phyloP scores from a whole-genome alignment of 2,329 filamentous ascomycete species.

The Hirsutella minnesotensis region DNA sequence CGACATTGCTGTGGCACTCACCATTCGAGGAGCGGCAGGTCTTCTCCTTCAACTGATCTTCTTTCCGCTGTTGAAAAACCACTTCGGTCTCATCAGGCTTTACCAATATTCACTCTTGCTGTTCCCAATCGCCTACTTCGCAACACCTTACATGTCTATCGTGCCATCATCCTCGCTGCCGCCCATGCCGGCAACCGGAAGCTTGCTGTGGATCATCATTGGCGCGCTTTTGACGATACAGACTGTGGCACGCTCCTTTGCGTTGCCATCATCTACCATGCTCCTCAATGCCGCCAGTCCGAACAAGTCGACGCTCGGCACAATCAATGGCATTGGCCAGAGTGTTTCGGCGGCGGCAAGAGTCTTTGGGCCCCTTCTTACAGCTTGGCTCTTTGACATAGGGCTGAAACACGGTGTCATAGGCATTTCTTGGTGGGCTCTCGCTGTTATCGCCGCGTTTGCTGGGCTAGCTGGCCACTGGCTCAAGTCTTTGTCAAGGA shows the following conservation, averaged over 20 bases:
- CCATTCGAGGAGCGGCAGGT: conserved; percentile 65
- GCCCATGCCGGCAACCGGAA: conserved; percentile 38
- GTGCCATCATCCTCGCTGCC: conserved; percentile 42
- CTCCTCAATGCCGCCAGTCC: conserved; percentile 36
- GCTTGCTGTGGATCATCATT: conserved; percentile 53
- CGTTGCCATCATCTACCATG: conserved; percentile 32
- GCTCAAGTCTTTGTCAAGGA: neutral
- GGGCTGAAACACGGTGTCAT: conserved; percentile 45
- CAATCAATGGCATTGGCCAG: conserved; percentile 40
- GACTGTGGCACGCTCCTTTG: conserved; percentile 56
- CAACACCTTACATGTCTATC: conserved; percentile 60
- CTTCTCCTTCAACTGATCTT: conserved; percentile 48
- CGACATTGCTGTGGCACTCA: conserved; percentile 66
- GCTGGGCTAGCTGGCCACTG: neutral
- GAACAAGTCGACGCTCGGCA: conserved; percentile 34
- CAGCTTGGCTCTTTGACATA: conserved; percentile 48
- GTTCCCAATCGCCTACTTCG: conserved; percentile 58
- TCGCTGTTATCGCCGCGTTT: neutral
- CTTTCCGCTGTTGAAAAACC: conserved; percentile 55
- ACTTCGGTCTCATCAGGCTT: conserved; percentile 54
- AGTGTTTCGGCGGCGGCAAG: conserved; percentile 45
- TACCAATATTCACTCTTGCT: conserved; percentile 58
- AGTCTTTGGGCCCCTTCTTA: conserved; percentile 47
- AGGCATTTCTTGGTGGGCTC: conserved; percentile 46
- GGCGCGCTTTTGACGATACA: conserved; percentile 50